A percentile compares a stretch with the other conserved stretches of the same genome.
Conservation (phyloP, 495 filamentous ascomycete genomes). For the Ramalina peruviana region DNA sequence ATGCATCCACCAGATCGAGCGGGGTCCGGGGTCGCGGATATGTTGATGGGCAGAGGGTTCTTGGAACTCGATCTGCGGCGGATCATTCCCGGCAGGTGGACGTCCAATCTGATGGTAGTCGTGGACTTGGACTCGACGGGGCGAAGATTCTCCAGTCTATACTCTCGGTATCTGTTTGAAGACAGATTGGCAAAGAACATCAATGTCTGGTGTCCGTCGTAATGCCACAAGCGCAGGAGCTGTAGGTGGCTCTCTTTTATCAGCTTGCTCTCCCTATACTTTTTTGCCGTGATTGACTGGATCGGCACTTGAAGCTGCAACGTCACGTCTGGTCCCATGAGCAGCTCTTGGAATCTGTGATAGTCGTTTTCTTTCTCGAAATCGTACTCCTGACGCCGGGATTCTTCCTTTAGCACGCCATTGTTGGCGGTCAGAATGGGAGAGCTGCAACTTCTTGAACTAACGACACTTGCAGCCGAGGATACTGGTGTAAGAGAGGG, state of each 20-base stretch:
- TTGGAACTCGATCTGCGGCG: conserved; percentile 7
- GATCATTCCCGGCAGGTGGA: conserved; percentile 2
- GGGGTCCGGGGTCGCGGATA: background rate
- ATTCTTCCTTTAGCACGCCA: background rate
- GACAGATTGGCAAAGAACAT: conserved; percentile 9
- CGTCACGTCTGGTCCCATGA: conserved; percentile 4
- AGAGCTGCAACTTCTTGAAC: background rate
- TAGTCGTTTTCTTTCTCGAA: conserved; percentile 6
- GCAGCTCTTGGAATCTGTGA: conserved; percentile 4
- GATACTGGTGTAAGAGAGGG: background rate
- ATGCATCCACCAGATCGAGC: background rate
- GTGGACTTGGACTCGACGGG: conserved; percentile 7
- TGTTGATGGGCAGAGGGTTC: background rate
- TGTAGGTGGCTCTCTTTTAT: conserved; percentile 4
- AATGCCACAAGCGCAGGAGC: conserved; percentile 7
- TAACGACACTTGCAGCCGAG: conserved; percentile 3
- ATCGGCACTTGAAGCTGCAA: conserved; percentile 4
- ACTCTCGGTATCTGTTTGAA: conserved; percentile 1
- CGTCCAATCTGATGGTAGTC: conserved; percentile 1
- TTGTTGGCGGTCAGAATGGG: conserved; percentile 1
- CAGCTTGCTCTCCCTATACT: background rate
- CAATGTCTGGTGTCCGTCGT: conserved; percentile 1
- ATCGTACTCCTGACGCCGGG: conserved; percentile 1
- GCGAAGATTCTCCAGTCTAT: conserved; percentile 5
- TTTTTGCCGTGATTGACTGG: background rate